phyloP scores from a whole-genome alignment of 225 moss, liverwort and hornwort species.

The Sphagnum contortum region DNA sequence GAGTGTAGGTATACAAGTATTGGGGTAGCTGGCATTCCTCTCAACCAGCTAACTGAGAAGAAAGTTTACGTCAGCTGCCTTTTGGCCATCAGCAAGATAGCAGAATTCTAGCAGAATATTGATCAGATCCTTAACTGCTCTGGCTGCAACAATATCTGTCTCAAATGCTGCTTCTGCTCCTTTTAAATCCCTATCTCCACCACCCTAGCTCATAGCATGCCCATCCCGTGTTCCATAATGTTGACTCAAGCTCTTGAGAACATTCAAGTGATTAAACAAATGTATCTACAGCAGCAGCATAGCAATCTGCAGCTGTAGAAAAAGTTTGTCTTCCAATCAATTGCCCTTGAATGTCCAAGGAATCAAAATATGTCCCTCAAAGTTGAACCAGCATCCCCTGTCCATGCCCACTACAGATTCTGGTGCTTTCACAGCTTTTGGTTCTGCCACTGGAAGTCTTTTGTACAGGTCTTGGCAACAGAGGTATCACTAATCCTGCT shows the following conservation, averaged over 20 bases:
- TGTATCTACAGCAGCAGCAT: slow-evolving; percentile 46
- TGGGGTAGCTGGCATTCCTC: slow-evolving; percentile 47
- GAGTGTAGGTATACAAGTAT: slow-evolving; percentile 26
- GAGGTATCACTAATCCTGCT: too few species aligned
- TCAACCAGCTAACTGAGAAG: slow-evolving; percentile 56
- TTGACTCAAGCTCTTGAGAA: slow-evolving; percentile 44
- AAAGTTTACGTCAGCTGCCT: slow-evolving; percentile 82
- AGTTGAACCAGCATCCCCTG: too few species aligned
- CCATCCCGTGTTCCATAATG: slow-evolving; percentile 82
- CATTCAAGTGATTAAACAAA: slow-evolving; percentile 45
- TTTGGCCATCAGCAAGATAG: slow-evolving; percentile 80
- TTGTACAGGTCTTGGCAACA: neutral
- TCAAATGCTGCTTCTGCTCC: slow-evolving; percentile 67
- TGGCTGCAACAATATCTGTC: slow-evolving; percentile 59
- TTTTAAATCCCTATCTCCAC: slow-evolving; percentile 57
- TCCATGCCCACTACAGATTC: too few species aligned
- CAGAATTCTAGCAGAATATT: slow-evolving; percentile 81
- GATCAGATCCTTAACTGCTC: slow-evolving; percentile 74
- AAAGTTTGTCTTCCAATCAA: slow-evolving; percentile 74
- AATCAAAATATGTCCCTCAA: slow-evolving; percentile 48
- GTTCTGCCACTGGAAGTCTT: slow-evolving; percentile 9
- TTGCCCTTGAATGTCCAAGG: slow-evolving; percentile 31
- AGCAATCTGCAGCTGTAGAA: slow-evolving; percentile 62
- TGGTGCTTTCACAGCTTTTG: slow-evolving; percentile 3
- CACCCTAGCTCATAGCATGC: slow-evolving; percentile 85